Evolutionary conservation across 768 basidiomycete species (phyloP).

Genomic region (Tulasnella sp.): DNA sequence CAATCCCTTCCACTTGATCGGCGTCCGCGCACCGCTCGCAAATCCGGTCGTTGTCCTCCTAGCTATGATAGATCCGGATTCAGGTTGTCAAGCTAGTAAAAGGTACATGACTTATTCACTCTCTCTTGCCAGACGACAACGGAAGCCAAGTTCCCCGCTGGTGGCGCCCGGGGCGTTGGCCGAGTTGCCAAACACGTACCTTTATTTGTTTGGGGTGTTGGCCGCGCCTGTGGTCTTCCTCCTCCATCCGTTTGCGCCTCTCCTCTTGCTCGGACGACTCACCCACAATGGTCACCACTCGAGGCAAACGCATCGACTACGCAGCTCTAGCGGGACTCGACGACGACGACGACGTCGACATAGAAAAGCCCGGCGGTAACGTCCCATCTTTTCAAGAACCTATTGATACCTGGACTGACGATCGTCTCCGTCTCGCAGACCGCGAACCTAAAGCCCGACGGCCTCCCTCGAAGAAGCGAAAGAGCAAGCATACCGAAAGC

Average conservation of each 20-base stretch:
- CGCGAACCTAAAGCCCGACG: neutral
- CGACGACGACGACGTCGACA: neutral
- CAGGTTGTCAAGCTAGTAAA: too few relatives aligned
- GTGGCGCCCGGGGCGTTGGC: neutral
- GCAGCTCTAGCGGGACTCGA: neutral
- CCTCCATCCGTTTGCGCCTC: neutral
- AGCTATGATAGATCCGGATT: too few relatives aligned
- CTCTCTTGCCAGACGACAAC: too few relatives aligned
- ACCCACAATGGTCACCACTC: neutral
- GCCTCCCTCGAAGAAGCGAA: neutral
- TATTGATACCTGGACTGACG: neutral
- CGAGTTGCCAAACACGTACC: neutral
- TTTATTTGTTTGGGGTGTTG: neutral
- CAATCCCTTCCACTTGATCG: too few relatives aligned
- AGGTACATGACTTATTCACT: too few relatives aligned
- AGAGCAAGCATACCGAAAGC: neutral
- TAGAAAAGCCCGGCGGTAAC: neutral
- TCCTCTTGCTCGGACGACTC: neutral
- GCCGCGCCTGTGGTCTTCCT: too few relatives aligned
- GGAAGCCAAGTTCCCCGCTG: neutral
- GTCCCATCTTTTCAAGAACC: too few relatives aligned
- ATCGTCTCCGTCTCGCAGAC: neutral
- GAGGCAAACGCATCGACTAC: neutral
- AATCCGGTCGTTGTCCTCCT: too few relatives aligned
- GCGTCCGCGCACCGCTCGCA: too few relatives aligned